Evolutionary conservation across 805 yeast genomes (phyloP), one percentile per base, ranked within the genome.

Genomic region (Wickerhamomyces chaumierensis): DNA sequence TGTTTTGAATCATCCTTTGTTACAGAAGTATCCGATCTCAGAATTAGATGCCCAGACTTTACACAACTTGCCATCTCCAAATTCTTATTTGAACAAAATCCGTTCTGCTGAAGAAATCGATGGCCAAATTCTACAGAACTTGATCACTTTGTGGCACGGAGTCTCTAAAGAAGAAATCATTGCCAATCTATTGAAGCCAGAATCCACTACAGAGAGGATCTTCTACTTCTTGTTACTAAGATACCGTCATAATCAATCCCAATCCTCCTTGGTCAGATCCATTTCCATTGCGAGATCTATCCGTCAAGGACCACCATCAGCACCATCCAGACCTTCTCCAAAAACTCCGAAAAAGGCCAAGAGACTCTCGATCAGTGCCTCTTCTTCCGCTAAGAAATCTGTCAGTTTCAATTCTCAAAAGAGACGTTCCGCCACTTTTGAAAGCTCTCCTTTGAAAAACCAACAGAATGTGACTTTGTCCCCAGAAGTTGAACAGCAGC

Each of bases 111-210:
- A 61, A n/a, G 77, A 75, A 37, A 72, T 84, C 39, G 94, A 86
- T 56, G 65, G 63, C 39, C 87, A 83, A 47, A 83, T 85, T 36
- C 63, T 86, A 51, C 74, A 78, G 43, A 85, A 81, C 51, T 63
- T 85, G 47, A 80, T 80, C 47, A 82, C 83, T 11, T 59, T 85
- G 44, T 85, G 92, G 76, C 95, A 83, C 56, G 90, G 88, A 39
- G 80, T 79, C 42, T 63, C 74, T 16, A 71, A 73, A 41, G 66
- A 69, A n/a, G 60, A 65, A 9, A 73, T 86, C 18, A 60, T 80
- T 34, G 55, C 66, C 4, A 69, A 73, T 42, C 61, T 86, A 36
- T 46, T 78, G 39, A 66, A 75, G 17, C 65, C 69, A 2, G 76
- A 67, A 29, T 71, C 74, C 42, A 78, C 78, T 42, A 71, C 86